phyloP scores from a whole-genome alignment of 129 eudicot species.

The Deinandra increscens region DNA sequence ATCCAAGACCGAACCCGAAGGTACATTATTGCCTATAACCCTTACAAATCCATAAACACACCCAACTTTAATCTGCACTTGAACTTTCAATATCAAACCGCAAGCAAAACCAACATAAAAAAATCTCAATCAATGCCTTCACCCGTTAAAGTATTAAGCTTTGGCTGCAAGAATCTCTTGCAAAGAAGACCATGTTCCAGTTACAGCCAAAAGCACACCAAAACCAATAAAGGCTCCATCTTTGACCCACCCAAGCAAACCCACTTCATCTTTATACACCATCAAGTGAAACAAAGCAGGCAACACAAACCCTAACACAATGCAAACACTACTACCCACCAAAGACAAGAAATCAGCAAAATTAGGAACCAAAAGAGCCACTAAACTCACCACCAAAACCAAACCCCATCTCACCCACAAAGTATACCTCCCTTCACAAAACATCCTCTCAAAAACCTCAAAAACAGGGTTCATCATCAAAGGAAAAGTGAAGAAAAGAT shows the following conservation, averaged over 20 bases:
- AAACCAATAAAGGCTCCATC: constrained; percentile 55
- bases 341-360: constrained; percentile 96
- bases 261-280: constrained; percentile 58
- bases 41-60: constrained; percentile 19
- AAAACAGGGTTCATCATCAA: constrained; percentile 96
- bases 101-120: constrained; percentile 15
- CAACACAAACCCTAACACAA: constrained; percentile 75
- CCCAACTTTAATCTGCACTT: background rate
- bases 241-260: constrained; percentile 34
- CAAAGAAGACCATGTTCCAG: constrained; percentile 77
- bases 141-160: constrained; percentile 28
- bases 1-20: constrained; percentile 20
- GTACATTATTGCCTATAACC: constrained; percentile 24
- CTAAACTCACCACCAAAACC: constrained; percentile 71
- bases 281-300: constrained; percentile 83
- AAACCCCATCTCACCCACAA: constrained; percentile 72
- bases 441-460: constrained; percentile 82
- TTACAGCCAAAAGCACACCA: constrained; percentile 54
- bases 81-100: background rate
- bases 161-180: constrained; percentile 54
- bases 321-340: constrained; percentile 91
- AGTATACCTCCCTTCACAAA: constrained; percentile 64
- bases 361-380: constrained; percentile 81
- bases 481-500: constrained; percentile 76
- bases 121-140: constrained; percentile 12